Evolutionary conservation across 352 stramenopile genomes (phyloP).

Genomic region (Globisporangium middletonii): DNA sequence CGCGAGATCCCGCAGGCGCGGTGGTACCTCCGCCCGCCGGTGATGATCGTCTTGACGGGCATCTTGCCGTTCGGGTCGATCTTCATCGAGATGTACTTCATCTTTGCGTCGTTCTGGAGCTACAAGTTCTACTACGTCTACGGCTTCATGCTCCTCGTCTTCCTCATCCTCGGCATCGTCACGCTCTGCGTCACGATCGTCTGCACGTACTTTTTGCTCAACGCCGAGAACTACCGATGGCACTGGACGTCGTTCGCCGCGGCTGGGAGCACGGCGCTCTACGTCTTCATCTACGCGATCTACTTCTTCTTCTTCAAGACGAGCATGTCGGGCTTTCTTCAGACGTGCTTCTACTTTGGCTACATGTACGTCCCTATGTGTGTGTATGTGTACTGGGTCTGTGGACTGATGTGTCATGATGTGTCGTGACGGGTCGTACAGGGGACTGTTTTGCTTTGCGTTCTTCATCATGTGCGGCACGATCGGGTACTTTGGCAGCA

Average conservation of each 20-base stretch:
- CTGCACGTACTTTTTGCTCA: slow-evolving; percentile 98
- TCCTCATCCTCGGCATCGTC: slow-evolving; percentile 96
- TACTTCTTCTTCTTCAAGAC: slow-evolving; percentile 99
- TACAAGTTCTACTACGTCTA: slow-evolving; percentile 99
- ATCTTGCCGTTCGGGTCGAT: slow-evolving; percentile 98
- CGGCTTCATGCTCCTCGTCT: slow-evolving; percentile 98
- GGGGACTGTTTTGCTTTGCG: slow-evolving; percentile 87
- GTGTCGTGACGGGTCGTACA: slow-evolving; percentile 18
- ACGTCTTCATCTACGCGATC: slow-evolving; percentile 98
- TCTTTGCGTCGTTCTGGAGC: slow-evolving; percentile 99
- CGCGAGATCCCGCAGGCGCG: slow-evolving; percentile 76
- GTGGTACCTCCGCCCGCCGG: slow-evolving; percentile 73
- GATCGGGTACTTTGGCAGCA: slow-evolving; percentile 88
- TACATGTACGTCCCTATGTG: slow-evolving; percentile 88
- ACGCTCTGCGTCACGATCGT: slow-evolving; percentile 98
- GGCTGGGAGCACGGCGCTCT: slow-evolving; percentile 91
- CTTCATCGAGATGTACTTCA: slow-evolving; percentile 99
- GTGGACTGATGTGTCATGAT: slow-evolving; percentile 1
- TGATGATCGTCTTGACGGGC: slow-evolving; percentile 93
- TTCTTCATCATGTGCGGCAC: slow-evolving; percentile 93
- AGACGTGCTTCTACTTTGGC: slow-evolving; percentile 98
- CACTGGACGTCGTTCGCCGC: slow-evolving; percentile 97
- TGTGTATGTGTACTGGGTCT: background rate
- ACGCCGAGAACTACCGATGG: slow-evolving; percentile 99
- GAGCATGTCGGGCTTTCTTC: slow-evolving; percentile 98